These are phyloP conservation scores for Themeda triandra DNA, from an alignment of 176 grass and related monocot species.

Conservation along the genomic window DNA sequence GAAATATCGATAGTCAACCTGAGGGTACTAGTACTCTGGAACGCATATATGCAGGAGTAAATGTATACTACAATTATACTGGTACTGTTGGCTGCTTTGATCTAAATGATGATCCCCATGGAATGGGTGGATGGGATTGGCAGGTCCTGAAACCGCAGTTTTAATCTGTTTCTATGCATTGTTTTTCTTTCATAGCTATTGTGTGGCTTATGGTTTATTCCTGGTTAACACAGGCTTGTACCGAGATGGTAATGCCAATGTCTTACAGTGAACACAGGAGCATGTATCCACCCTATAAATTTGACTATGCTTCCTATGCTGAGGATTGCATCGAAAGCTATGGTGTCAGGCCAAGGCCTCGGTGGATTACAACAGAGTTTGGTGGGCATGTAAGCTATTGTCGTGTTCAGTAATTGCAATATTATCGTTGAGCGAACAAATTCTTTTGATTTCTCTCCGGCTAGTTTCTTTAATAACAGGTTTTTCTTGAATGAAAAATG, in stretches of 20 bases:
- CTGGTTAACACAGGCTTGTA: conserved; percentile 73
- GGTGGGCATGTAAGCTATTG: conserved; percentile 86
- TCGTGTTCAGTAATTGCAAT: neutral
- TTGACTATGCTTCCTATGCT: conserved; percentile 52
- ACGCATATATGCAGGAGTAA: conserved; percentile 85
- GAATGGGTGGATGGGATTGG: conserved; percentile 95
- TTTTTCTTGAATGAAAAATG: neutral
- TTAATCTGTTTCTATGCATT: neutral
- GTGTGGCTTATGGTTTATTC: conserved; percentile 5
- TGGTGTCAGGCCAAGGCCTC: conserved; percentile 71
- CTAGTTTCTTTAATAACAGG: neutral
- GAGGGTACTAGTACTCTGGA: conserved; percentile 50
- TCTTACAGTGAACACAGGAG: conserved; percentile 63
- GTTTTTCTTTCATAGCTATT: neutral
- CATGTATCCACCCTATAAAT: conserved; percentile 82
- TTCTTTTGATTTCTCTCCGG: neutral
- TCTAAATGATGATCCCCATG: conserved; percentile 93
- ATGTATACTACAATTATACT: conserved; percentile 91
- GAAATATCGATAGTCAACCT: conserved; percentile 71
- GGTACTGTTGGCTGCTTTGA: conserved; percentile 76
- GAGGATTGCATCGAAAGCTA: conserved; percentile 55
- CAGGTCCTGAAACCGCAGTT: conserved; percentile 43
- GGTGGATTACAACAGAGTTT: conserved; percentile 83
- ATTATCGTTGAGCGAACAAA: neutral
- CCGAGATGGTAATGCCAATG: conserved; percentile 99